Conservation (phyloP, 352 stramenopile genomes). For the Globisporangium recalcitrans region DNA sequence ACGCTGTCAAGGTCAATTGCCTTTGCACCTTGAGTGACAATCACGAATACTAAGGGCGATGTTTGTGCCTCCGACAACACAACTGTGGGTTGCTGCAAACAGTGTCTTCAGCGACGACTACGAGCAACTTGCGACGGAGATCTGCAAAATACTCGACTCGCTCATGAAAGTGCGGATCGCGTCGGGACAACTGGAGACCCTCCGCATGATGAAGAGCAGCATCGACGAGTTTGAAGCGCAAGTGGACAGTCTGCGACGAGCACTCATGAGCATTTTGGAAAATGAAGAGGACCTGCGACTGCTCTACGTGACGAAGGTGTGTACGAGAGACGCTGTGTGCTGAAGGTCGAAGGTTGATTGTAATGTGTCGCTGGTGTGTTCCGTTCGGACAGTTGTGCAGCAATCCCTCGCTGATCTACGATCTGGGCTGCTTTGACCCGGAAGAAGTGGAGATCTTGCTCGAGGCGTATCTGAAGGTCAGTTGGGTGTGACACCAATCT, state of each 20-base stretch:
- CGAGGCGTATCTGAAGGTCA: slow-evolving; percentile 13
- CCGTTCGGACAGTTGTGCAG: slow-evolving; percentile 46
- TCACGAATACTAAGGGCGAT: too few species aligned
- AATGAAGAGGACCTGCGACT: slow-evolving; percentile 62
- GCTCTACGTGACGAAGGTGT: slow-evolving; percentile 41
- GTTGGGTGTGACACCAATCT: not conserved
- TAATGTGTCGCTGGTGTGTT: not conserved
- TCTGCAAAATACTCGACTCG: slow-evolving; percentile 32
- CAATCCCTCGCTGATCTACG: slow-evolving; percentile 11
- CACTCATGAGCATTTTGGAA: slow-evolving; percentile 60
- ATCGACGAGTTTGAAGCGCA: slow-evolving; percentile 73
- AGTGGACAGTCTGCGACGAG: slow-evolving; percentile 50
- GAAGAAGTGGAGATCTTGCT: slow-evolving; percentile 14
- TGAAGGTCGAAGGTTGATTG: not conserved
- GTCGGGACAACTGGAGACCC: slow-evolving; percentile 48
- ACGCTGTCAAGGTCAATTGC: slow-evolving; percentile 1
- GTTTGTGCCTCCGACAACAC: too few species aligned
- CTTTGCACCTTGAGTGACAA: too few species aligned
- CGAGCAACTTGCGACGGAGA: slow-evolving; percentile 9
- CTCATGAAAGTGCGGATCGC: slow-evolving; percentile 44
- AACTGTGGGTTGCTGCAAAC: not conserved
- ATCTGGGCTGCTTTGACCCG: slow-evolving; percentile 11
- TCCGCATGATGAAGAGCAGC: slow-evolving; percentile 62
- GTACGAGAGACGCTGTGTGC: too few species aligned
- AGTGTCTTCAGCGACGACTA: slow-evolving; percentile 3